Conservation (phyloP, 495 filamentous ascomycete species). For the Xylaria palmicola region DNA sequence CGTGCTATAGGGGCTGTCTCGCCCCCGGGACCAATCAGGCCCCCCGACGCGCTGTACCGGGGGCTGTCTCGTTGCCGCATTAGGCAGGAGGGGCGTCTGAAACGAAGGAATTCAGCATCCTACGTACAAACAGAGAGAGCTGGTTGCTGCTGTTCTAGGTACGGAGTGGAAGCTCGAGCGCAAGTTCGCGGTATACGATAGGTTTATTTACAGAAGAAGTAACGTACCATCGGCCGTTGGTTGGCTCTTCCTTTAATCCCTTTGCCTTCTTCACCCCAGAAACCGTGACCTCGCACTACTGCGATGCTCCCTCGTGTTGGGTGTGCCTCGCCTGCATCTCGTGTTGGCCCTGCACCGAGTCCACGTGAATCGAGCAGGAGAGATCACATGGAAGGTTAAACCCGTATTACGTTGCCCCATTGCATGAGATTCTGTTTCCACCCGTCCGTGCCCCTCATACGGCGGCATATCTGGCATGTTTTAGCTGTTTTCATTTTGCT, state of each 20-base stretch:
- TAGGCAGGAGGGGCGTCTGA: conserved; percentile 14
- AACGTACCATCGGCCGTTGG: conserved; percentile 9
- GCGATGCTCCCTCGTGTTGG: conserved; percentile 5
- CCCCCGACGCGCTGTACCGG: neutral
- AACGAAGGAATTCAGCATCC: conserved; percentile 4
- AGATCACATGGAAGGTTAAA: too few relatives aligned
- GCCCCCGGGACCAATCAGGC: neutral
- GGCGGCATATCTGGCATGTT: too few relatives aligned
- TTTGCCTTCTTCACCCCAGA: neutral
- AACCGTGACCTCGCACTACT: neutral
- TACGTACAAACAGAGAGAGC: neutral
- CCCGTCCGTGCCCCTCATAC: too few relatives aligned
- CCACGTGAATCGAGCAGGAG: too few relatives aligned
- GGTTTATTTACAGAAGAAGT: neutral
- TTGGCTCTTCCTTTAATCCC: neutral
- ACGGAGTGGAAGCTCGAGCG: neutral
- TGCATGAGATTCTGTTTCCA: too few relatives aligned
- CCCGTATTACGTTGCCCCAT: too few relatives aligned
- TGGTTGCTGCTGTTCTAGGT: neutral
- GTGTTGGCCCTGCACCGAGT: too few relatives aligned
- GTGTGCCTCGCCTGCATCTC: neutral
- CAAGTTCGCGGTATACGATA: too few relatives aligned
- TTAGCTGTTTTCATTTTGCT: too few relatives aligned
- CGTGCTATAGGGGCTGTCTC: neutral
- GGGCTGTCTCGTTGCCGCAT: neutral